Percentiles rank a stretch among this genome's conserved stretches.
These are phyloP conservation scores for Alternaria sp. DNA, from an alignment of 2,329 filamentous ascomycete species.

Conservation along the genomic window DNA sequence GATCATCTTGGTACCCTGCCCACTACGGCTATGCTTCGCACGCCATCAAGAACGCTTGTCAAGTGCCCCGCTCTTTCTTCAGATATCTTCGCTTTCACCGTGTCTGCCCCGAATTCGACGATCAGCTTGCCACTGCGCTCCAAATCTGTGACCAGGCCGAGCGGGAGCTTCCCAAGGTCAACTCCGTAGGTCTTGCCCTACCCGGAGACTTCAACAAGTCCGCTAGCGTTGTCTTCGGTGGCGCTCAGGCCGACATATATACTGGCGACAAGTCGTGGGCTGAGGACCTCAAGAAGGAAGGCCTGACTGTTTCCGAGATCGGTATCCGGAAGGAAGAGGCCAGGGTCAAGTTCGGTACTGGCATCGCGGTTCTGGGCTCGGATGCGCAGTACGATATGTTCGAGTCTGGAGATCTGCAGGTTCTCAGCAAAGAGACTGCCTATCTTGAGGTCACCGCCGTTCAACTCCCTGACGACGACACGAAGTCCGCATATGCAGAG, in stretches of 20 bases:
- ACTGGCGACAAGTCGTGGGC: conserved; percentile 53
- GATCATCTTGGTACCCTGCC: conserved; percentile 61
- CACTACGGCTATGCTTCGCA: conserved; percentile 60
- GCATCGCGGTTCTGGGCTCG: conserved; percentile 55
- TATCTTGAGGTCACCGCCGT: conserved; percentile 56
- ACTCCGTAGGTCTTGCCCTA: conserved; percentile 59
- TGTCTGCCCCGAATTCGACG: conserved; percentile 80
- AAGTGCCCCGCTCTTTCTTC: conserved; percentile 82
- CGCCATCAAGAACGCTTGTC: conserved; percentile 64
- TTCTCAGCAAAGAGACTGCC: conserved; percentile 27
- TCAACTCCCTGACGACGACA: conserved; percentile 52
- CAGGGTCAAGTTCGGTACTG: conserved; percentile 58
- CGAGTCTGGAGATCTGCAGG: conserved; percentile 19
- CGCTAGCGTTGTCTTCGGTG: conserved; percentile 71
- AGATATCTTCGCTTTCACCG: conserved; percentile 85
- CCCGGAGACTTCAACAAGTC: conserved; percentile 85
- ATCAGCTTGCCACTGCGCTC: conserved; percentile 70
- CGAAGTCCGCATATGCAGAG: conserved; percentile 55
- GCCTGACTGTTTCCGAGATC: conserved; percentile 23
- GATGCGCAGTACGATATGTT: conserved; percentile 50
- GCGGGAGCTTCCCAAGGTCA: conserved; percentile 68
- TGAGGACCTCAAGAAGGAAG: conserved; percentile 28
- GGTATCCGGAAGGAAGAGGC: conserved; percentile 57
- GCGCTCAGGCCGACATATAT: conserved; percentile 54
- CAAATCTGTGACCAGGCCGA: conserved; percentile 70